phyloP scores from a whole-genome alignment of 2,329 filamentous ascomycete genomes.

The Aspergillus eucalypticola region DNA sequence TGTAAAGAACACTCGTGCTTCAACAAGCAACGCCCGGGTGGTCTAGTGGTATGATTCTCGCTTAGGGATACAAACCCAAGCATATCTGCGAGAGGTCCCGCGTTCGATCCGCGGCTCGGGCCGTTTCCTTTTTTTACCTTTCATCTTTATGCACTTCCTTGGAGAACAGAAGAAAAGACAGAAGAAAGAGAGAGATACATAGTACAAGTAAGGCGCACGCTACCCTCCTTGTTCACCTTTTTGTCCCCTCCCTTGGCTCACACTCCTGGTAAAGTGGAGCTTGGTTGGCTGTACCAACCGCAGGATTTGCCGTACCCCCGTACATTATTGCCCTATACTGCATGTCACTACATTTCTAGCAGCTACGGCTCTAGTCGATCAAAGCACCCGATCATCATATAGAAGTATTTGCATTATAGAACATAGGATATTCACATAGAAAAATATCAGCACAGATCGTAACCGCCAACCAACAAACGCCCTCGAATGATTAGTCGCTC shows the following conservation, averaged over 20 bases:
- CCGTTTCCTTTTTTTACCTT: constrained; percentile 16
- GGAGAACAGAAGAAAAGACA: too few species aligned
- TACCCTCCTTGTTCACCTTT: too few species aligned
- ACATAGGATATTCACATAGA: constrained; percentile 4
- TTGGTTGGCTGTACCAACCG: too few species aligned
- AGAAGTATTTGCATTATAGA: constrained; percentile 4
- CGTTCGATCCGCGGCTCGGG: constrained; percentile 22
- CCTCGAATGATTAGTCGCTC: background rate
- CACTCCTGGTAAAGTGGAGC: too few species aligned
- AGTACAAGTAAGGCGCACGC: too few species aligned
- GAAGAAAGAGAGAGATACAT: too few species aligned
- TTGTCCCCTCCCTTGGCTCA: too few species aligned
- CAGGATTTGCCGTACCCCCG: too few species aligned
- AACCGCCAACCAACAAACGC: constrained; percentile 5
- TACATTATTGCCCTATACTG: too few species aligned
- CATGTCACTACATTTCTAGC: too few species aligned
- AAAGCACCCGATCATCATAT: background rate
- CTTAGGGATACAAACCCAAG: constrained; percentile 23
- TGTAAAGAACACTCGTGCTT: background rate
- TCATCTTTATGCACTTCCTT: too few species aligned
- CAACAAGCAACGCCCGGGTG: constrained; percentile 18
- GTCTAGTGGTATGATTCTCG: constrained; percentile 30
- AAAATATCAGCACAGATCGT: constrained; percentile 2
- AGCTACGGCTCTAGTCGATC: background rate
- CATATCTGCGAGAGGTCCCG: constrained; percentile 28